Evolutionary conservation across 108 stramenopile genomes (phyloP).

Genomic region (Seminavis robusta): DNA sequence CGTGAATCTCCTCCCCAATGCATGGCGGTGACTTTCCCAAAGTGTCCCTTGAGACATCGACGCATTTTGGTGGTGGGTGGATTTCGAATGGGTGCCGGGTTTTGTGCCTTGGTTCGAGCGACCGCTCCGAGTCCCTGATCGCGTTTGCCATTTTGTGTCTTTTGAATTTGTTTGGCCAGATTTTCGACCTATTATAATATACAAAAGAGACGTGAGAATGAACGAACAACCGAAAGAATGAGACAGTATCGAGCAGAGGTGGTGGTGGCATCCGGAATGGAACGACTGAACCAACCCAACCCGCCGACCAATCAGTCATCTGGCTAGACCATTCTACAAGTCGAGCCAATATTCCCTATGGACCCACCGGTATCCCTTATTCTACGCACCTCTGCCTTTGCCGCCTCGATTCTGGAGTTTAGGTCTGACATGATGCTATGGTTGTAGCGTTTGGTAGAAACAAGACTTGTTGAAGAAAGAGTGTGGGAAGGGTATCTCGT

Average conservation of each 20-base stretch:
- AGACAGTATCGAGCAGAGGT: background rate
- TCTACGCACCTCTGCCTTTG: conserved; percentile 1
- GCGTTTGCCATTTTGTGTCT: conserved; percentile 33
- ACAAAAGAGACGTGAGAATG: background rate
- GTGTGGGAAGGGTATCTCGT: no score
- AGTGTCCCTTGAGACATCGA: conserved; percentile 90
- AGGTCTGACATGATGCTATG: conserved; percentile 3
- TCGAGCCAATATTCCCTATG: background rate
- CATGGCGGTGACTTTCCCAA: conserved; percentile 97
- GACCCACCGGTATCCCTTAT: background rate
- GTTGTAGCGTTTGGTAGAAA: no score
- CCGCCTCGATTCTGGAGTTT: conserved; percentile 3
- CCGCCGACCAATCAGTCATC: background rate
- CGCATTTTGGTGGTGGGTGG: conserved; percentile 70
- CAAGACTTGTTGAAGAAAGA: no score
- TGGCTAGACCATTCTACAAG: background rate
- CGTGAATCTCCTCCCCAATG: conserved; percentile 92
- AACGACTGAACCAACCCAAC: background rate
- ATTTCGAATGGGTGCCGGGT: conserved; percentile 37
- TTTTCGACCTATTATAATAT: conserved; percentile 37
- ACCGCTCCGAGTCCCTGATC: conserved; percentile 33
- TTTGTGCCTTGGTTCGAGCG: conserved; percentile 16
- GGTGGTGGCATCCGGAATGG: background rate
- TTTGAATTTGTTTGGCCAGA: conserved; percentile 46
- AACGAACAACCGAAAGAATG: background rate